Percentiles rank a stretch among this genome's conserved stretches.
These are phyloP conservation scores for Sisymbrium altissimum DNA, from an alignment of 345 rosid species.

Conservation along the genomic window DNA sequence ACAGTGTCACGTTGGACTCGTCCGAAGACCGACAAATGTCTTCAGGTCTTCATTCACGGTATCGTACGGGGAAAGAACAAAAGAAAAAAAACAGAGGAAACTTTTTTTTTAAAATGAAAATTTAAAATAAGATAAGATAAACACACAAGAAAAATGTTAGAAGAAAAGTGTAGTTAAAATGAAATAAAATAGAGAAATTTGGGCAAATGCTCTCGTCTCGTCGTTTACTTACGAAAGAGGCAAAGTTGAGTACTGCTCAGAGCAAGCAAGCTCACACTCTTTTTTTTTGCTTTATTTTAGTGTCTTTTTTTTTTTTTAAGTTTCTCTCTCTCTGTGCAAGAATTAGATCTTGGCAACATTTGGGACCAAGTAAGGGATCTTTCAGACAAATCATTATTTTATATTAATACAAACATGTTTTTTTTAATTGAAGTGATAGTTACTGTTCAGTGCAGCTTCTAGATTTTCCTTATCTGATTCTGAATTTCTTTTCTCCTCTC, in stretches of 20 bases:
- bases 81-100: not conserved
- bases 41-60: not conserved
- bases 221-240: constrained; percentile 29
- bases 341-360: constrained; percentile 3
- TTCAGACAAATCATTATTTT: not conserved
- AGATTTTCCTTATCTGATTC: not conserved
- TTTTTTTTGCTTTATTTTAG: constrained; percentile 11
- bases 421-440: not conserved
- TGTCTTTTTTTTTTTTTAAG: not conserved
- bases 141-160: not conserved
- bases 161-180: not conserved
- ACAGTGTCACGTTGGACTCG: not conserved
- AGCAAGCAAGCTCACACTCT: constrained; percentile 7
- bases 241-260: constrained; percentile 13
- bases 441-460: constrained; percentile 23
- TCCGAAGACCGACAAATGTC: constrained; percentile 17
- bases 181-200: not conserved
- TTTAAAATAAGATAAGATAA: not conserved
- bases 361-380: constrained; percentile 27
- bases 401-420: not conserved
- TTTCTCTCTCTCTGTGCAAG: not conserved
- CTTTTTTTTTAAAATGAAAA: not conserved
- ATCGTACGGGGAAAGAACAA: not conserved
- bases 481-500: not conserved
- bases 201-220: not conserved